Evolutionary conservation across 805 yeast species (phyloP), one percentile per base, ranked within the genome.

Genomic region (Scheffersomyces coipomensis): DNA sequence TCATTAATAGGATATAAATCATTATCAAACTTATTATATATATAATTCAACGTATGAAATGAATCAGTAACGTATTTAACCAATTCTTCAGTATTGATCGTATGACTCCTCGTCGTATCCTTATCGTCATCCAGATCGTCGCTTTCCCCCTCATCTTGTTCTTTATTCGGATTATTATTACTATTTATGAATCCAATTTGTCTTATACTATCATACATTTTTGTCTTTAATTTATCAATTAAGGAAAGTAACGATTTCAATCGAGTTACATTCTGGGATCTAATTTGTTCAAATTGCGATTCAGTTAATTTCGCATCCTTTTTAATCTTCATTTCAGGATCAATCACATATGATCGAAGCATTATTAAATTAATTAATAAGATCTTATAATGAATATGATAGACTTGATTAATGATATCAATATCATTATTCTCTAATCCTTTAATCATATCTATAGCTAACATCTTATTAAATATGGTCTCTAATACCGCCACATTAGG

Each of bases 31-130:
- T 49, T 49, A 17, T 42, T 49, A 26, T 46, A 44, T 4, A 61
- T 23, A 38, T 48, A 44, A 40, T 51, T 52, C 25, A 61, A 40
- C 13, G 42, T 41, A 35, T 51, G 53, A 42, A 56, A 61, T 15
- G 50, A 48, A 10, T 56, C 58, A 17, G 62, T 54, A 23, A 54
- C 44, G 7, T 44, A 38, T 23, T 46, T 44, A 4, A 61, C 52
- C 19, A 90, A 17, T 2, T 52, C 56, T 23, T 50, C 56, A 26
- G 55, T 53, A 15, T 49, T 44, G 21, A 37, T 41, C n/a, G n/a
- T n/a, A n/a, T n/a, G n/a, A n/a, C n/a, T n/a, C n/a, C n/a, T n/a
- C n/a, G n/a, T n/a, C n/a, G n/a, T n/a, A n/a, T n/a, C n/a, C n/a
- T n/a, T n/a, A n/a, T n/a, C n/a, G n/a, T n/a, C n/a, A n/a, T n/a